Conservation (phyloP, 1,284 basidiomycete genomes). For the Cryptococcus sp. region DNA sequence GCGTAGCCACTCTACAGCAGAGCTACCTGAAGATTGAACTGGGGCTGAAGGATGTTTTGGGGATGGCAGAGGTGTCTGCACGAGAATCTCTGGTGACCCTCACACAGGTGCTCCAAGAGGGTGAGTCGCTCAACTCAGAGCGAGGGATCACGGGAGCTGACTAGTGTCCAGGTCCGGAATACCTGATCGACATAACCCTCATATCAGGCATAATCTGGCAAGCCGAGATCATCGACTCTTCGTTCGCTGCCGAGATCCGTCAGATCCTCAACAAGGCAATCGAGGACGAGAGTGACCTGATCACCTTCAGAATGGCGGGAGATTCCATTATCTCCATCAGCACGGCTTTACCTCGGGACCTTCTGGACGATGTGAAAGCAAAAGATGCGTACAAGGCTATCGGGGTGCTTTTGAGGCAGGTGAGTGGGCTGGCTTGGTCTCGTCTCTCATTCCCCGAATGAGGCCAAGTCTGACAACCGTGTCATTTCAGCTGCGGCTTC, state of each 20-base stretch:
- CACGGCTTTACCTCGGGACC: conserved; percentile 10
- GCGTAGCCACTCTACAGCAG: conserved; percentile 22
- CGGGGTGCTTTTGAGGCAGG: conserved; percentile 24
- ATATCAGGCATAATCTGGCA: conserved; percentile 30
- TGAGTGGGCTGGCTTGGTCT: conserved; percentile 6
- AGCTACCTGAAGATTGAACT: conserved; percentile 20
- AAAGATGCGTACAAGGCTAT: conserved; percentile 26
- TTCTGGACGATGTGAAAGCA: conserved; percentile 23
- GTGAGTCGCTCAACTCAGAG: conserved; percentile 6
- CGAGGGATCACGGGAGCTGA: not conserved
- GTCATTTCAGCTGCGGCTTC: conserved; percentile 13
- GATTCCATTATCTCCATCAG: conserved; percentile 21
- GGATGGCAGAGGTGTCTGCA: conserved; percentile 1
- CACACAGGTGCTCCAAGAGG: conserved; percentile 23
- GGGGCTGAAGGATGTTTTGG: conserved; percentile 9
- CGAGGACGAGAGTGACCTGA: conserved; percentile 14
- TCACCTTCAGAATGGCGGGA: conserved; percentile 19
- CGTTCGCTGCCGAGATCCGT: conserved; percentile 22
- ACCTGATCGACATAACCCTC: conserved; percentile 32
- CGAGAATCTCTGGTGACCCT: conserved; percentile 4
- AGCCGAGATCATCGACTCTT: conserved; percentile 27
- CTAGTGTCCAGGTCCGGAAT: conserved; percentile 27
- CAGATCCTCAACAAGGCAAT: conserved; percentile 23
- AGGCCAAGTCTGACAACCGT: not conserved
- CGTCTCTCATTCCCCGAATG: not conserved